These are phyloP conservation scores for Clausena lansium DNA, from an alignment of 345 rosid genomes.

Conservation along the genomic window DNA sequence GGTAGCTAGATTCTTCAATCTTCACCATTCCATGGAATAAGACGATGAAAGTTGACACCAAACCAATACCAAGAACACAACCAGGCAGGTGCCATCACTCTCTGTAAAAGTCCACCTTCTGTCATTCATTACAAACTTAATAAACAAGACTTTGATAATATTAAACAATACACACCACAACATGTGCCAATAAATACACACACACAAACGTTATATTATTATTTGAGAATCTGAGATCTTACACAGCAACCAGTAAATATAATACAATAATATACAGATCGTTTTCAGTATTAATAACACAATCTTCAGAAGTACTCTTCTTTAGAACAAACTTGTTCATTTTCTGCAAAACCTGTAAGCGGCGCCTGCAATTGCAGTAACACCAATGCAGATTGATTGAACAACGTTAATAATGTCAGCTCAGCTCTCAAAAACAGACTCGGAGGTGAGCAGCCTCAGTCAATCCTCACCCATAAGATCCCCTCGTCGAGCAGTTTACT, in stretches of 20 bases:
- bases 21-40: not conserved
- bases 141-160: constrained; percentile 25
- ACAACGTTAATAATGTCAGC: constrained; percentile 29
- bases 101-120: constrained; percentile 32
- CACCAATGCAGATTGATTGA: no score
- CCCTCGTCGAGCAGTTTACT: constrained; percentile 54
- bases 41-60: not conserved
- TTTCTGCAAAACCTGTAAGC: not conserved
- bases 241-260: not conserved
- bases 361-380: no score
- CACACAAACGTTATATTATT: not conserved
- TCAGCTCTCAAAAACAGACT: constrained; percentile 56
- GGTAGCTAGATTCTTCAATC: not conserved
- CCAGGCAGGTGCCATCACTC: constrained; percentile 8
- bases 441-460: constrained; percentile 60
- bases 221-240: constrained; percentile 14
- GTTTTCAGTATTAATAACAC: not conserved
- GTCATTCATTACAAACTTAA: constrained; percentile 29
- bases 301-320: not conserved
- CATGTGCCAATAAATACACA: constrained; percentile 12
- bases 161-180: constrained; percentile 32
- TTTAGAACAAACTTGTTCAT: not conserved
- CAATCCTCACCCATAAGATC: constrained; percentile 54
- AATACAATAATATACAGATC: not conserved
- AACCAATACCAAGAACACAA: not conserved